Percentiles rank a stretch among this genome's conserved stretches.
These are phyloP conservation scores for Rhododendron griersonianum DNA, from an alignment of 148 eudicot species.

Conservation along the genomic window DNA sequence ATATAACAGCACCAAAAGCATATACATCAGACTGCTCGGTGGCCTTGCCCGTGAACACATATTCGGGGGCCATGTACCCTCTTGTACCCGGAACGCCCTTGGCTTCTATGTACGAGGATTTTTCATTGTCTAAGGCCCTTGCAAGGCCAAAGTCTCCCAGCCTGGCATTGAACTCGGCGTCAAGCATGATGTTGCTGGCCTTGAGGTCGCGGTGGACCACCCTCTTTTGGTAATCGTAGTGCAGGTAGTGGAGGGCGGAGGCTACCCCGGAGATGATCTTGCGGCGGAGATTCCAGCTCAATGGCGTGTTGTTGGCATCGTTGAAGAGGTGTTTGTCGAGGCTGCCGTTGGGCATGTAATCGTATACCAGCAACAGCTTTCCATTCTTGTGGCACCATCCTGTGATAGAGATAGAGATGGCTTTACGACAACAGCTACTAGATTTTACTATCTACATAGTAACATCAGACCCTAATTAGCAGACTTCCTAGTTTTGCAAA, in stretches of 20 bases:
- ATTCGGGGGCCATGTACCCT: slow-evolving; percentile 92
- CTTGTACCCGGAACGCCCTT: slow-evolving; percentile 68
- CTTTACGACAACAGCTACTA: too few species aligned
- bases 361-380: slow-evolving; percentile 64
- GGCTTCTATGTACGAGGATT: slow-evolving; percentile 55
- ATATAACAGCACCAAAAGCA: slow-evolving; percentile 62
- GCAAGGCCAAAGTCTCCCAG: slow-evolving; percentile 89
- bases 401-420: not conserved
- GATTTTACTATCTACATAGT: too few species aligned
- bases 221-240: slow-evolving; percentile 65
- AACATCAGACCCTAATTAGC: too few species aligned
- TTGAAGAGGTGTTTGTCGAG: slow-evolving; percentile 64
- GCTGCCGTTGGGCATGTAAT: slow-evolving; percentile 88
- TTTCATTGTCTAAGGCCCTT: slow-evolving; percentile 68
- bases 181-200: slow-evolving; percentile 86
- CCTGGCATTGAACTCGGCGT: slow-evolving; percentile 66
- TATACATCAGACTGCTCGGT: slow-evolving; percentile 68
- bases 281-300: slow-evolving; percentile 39
- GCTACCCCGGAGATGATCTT: slow-evolving; percentile 44
- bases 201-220: slow-evolving; percentile 88
- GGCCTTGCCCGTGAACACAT: slow-evolving; percentile 72
- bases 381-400: slow-evolving; percentile 66
- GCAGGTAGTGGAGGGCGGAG: slow-evolving; percentile 57
- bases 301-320: slow-evolving; percentile 7
- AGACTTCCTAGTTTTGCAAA: too few species aligned